These are phyloP conservation scores for Apiospora malaysiana DNA, from an alignment of 2,329 filamentous ascomycete species.

Conservation along the genomic window DNA sequence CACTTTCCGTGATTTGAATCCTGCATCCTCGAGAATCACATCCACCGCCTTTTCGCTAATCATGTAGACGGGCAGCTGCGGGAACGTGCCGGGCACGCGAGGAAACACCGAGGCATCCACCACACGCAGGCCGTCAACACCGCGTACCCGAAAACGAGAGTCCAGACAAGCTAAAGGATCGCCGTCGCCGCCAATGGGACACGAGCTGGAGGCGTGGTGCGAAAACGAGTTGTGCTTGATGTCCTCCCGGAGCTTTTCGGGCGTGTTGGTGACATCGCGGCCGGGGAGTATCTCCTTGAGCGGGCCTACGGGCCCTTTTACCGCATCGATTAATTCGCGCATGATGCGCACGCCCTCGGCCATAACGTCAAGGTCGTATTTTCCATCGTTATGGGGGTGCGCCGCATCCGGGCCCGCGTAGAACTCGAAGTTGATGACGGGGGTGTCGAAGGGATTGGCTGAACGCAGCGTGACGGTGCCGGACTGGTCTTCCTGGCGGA, in stretches of 20 bases:
- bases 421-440: constrained; percentile 64
- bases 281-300: neutral
- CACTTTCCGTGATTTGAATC: neutral
- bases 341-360: constrained; percentile 2
- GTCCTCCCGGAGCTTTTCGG: constrained; percentile 38
- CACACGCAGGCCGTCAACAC: constrained; percentile 56
- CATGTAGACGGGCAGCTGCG: constrained; percentile 56
- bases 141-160: constrained; percentile 56
- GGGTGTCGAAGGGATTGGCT: constrained; percentile 64
- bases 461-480: constrained; percentile 54
- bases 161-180: constrained; percentile 60
- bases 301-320: neutral
- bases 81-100: constrained; percentile 46
- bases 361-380: constrained; percentile 45
- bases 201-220: constrained; percentile 60
- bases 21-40: neutral
- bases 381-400: constrained; percentile 36
- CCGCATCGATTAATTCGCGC: constrained; percentile 8
- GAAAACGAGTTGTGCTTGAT: constrained; percentile 52
- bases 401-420: constrained; percentile 50
- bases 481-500: constrained; percentile 54
- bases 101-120: constrained; percentile 61
- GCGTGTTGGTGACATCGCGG: neutral
- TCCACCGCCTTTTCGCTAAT: constrained; percentile 58
- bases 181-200: constrained; percentile 55